Evolutionary conservation across 371 early-diverging fungal species (phyloP), one percentile per base, ranked within the genome.

Genomic region (Mortierella sp.): DNA sequence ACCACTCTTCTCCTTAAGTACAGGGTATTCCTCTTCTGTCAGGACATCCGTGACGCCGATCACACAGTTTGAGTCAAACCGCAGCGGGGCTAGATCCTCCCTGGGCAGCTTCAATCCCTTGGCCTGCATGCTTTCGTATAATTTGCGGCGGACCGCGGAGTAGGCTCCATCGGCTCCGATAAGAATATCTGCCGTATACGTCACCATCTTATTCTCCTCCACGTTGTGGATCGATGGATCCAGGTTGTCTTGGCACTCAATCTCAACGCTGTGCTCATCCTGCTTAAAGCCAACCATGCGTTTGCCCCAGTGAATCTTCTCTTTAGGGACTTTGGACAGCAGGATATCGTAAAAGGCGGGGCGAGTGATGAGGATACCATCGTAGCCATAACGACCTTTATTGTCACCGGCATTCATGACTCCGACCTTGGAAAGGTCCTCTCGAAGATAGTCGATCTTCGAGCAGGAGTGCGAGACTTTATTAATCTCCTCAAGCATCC

Each of bases 131-230:
- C 28, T 43, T 9, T 62, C 24, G 46, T 58, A 70, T 44, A 70
- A 9, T 14, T 34, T 19, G 12, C 49, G 54, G 23, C 70, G 64
- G 9, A 70, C 55, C 4, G 69, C 49, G 41, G 69, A 61, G 31
- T 61, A 68, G 30, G 70, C 64, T 9, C 70, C 59, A 43, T 70
- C 63, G 9, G 69, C 61, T 31, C 69, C 69, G 17, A 68, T 68
- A 37, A 68, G 50, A 19, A 68, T 60, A 27, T 56, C 61, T 3
- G 51, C 56, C 8, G 49, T 55, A 46, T 17, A 50, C 0, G 52
- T 53, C 17, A 56, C 51, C 2, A 31, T 54, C 41, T 23, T 23
- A 4, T 47, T 30, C 24, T 46, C 21, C 5, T 5, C 43, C 2
- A 11, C 32, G 19, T 12, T 21, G 1, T 49, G 42, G 11, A 28